Evolutionary conservation across 352 stramenopile species (phyloP), one percentile per base, ranked within the genome.

Genomic region (Phytophthora crassamura): DNA sequence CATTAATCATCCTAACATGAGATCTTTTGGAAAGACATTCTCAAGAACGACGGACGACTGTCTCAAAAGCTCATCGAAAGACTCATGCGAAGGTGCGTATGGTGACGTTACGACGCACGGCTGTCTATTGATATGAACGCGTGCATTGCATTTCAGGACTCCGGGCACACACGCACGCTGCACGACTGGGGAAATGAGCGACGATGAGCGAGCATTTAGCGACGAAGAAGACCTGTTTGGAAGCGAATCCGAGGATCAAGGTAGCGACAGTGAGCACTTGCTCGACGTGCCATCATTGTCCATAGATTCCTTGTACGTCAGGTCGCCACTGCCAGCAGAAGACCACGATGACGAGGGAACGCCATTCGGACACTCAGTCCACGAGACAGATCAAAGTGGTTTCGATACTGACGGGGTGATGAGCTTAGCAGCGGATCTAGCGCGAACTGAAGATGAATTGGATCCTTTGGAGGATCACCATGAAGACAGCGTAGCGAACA

Each of bases 211-310:
- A 47, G 25, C 3, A 5, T 41, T 62, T 18, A 70, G 63, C 35
- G 49, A 67, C 4, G 57, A 67, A 39, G 58, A 61, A 38, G 57
- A 68, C 38, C 22, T 63, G 30, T 72, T 72, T 34, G 56, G 50
- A 30, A 62, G 49, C 20, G 63, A 58, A 5, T n/a, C 57, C 7
- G 63, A 70, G 34, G 49, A 64, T 46, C 20, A 56, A n/a, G 38
- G 6, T 20, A 52, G 38, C 20, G 49, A 71, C 48, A 9, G 49
- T 34, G 56, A 33, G 5, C 42, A 47, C 11, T 70, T 56, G 11
- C n/a, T 71, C 7, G 61, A 67, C 18, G 36, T 69, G 9, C 49
- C 59, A 32, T 33, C 47, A 22, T 30, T 69, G n/a, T 56, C 58
- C 4, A 7, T 59, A 3, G 39, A 68, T 8, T 49, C 57, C 18